Base-by-base conservation (phyloP, 805 yeast species). In the Pichia cabralensis region DNA sequence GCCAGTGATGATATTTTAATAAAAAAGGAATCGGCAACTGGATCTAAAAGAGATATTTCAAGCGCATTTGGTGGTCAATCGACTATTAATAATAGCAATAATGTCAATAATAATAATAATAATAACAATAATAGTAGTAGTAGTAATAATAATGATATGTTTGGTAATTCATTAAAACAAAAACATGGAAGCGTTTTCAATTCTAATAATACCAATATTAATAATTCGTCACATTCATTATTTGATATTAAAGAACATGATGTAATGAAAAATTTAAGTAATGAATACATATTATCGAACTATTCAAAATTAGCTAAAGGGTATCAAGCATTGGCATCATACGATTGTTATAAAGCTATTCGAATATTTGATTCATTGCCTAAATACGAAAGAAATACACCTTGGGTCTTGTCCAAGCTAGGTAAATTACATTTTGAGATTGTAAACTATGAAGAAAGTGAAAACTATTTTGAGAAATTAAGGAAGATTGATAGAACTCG, bases 361-460 rank as follows among this genome's bases (percentile, higher is more conserved):
- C 59, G 89, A 36, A 60, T 74, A 3, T 61, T 89, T 21, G 74
- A 73, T 35, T 56, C 74, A 17, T 61, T 92, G 15, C 83, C 94
- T 1, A 69, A 66, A 32, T 48, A 63, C 31, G 82, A 79, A 54
- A 62, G 69, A 39, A 62, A 74, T 35, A 69, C 95, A 16, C 92
- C 96, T 0, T 86, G 92, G 83, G 94, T 86, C 10, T 66, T 84
- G 31, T 71, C 86, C 16, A 77, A 79, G 45, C 54, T 81, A 17
- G 98, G 95, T 1, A 64, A 86, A 43, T 60, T 84, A 28, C 85
- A 85, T 56, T 88, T 80, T 56, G 97, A 89, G 53, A 74, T 81
- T 43, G 89, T 82, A 14, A 81, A 85, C 53, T 89, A 89, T 57
- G 77, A 75, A 38, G 80, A 80, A 55, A 70, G 94, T 8, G 81